phyloP scores from a whole-genome alignment of 2,329 filamentous ascomycete genomes.

The Trichoderma guizhouense region DNA sequence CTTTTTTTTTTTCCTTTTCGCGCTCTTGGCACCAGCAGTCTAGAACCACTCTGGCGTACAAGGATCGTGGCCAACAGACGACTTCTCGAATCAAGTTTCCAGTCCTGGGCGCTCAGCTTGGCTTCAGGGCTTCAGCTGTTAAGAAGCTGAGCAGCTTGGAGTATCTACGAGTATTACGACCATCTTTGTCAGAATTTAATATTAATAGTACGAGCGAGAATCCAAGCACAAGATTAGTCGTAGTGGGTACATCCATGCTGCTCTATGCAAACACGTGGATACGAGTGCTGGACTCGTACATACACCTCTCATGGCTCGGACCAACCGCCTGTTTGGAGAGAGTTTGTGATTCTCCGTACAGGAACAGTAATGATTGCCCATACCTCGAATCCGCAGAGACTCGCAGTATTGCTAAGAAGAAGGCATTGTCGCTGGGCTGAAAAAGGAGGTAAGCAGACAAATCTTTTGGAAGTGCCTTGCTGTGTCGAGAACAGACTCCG shows the following conservation, averaged over 20 bases:
- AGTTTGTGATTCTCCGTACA: neutral
- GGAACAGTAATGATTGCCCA: neutral
- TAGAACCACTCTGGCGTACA: neutral
- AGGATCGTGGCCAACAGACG: neutral
- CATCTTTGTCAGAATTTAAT: neutral
- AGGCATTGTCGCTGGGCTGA: neutral
- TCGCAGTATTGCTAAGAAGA: neutral
- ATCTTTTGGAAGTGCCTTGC: neutral
- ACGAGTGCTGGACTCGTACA: neutral
- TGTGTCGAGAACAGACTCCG: neutral
- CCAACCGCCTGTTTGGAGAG: neutral
- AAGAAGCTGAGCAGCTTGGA: neutral
- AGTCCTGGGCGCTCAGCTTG: neutral
- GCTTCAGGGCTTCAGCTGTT: neutral
- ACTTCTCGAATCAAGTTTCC: neutral
- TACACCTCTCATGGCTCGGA: neutral
- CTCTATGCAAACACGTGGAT: neutral
- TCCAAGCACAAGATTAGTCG: neutral
- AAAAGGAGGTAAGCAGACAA: conserved; percentile 8
- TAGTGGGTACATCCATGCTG: neutral
- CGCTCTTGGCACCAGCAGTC: neutral
- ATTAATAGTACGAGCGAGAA: neutral
- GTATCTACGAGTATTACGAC: neutral
- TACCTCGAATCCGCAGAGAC: neutral
- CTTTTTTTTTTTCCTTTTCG: neutral